Evolutionary conservation across 768 basidiomycete genomes (phyloP).

Genomic region (Suillus tomentosus): DNA sequence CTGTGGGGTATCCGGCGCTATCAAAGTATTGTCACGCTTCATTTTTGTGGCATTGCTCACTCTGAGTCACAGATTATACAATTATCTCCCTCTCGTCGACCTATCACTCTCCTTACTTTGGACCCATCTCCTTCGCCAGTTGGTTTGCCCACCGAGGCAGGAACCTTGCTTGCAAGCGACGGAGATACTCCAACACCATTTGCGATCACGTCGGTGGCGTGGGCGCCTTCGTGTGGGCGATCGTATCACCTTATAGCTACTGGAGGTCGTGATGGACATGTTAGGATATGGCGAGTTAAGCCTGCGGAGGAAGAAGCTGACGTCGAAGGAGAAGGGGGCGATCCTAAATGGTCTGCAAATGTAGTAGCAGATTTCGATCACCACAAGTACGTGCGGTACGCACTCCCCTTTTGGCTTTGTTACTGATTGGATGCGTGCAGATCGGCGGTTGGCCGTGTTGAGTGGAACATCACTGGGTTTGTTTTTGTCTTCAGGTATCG

Average conservation of each 20-base stretch:
- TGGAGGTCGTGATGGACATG: conserved; percentile 83
- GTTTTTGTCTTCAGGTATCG: conserved; percentile 1
- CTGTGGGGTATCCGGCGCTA: conserved; percentile 66
- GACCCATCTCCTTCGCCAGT: conserved; percentile 40
- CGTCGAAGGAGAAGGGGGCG: conserved; percentile 43
- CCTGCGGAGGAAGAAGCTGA: conserved; percentile 52
- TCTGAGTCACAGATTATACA: conserved; percentile 62
- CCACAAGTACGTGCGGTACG: conserved; percentile 56
- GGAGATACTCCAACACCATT: conserved; percentile 45
- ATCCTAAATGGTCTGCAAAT: conserved; percentile 65
- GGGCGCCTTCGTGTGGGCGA: conserved; percentile 93
- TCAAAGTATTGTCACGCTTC: conserved; percentile 57
- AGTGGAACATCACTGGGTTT: conserved; percentile 93
- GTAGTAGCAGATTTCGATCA: conserved; percentile 87
- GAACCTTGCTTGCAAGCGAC: conserved; percentile 28
- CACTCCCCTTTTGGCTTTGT: conserved; percentile 2
- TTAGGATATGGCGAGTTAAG: conserved; percentile 86
- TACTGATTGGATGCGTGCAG: conserved; percentile 36
- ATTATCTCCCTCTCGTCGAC: conserved; percentile 67
- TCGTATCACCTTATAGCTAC: conserved; percentile 95
- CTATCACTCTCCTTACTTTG: conserved; percentile 61
- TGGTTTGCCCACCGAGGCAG: conserved; percentile 22
- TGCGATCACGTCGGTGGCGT: conserved; percentile 82
- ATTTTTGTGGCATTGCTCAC: conserved; percentile 11
- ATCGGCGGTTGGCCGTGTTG: conserved; percentile 79